Percentiles rank a stretch among this genome's conserved stretches.
Evolutionary conservation across 116 monocot species (phyloP).

Genomic region (Papilionanthe hybrid): DNA sequence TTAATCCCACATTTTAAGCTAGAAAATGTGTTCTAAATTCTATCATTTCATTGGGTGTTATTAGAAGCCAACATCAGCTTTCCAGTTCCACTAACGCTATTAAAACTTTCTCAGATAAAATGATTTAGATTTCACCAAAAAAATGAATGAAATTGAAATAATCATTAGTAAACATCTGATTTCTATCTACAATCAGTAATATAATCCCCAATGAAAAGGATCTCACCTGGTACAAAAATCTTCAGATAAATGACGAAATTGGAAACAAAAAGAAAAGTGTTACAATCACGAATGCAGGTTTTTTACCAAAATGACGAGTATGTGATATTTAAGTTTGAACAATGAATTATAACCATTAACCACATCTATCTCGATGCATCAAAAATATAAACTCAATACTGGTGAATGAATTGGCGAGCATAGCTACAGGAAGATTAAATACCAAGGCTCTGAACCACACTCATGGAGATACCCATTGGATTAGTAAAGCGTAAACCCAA

Average conservation of each 20-base stretch:
- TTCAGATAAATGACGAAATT: not conserved
- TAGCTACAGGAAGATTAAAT: not conserved
- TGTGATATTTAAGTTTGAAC: not conserved
- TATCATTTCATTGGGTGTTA: too few species aligned
- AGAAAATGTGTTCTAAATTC: too few species aligned
- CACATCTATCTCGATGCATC: not conserved
- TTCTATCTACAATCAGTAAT: too few species aligned
- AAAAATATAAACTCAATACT: not conserved
- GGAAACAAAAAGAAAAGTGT: not conserved
- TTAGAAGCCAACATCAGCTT: too few species aligned
- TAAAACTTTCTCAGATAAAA: too few species aligned
- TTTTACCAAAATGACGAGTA: not conserved
- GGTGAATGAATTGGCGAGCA: too few species aligned
- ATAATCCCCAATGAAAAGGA: not conserved
- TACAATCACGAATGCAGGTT: not conserved
- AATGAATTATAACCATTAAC: not conserved
- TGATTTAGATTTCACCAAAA: too few species aligned
- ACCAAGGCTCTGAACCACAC: slow-evolving; percentile 18
- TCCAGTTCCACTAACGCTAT: too few species aligned
- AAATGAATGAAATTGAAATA: too few species aligned
- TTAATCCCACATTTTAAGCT: too few species aligned
- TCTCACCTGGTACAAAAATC: not conserved
- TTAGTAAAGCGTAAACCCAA: not conserved
- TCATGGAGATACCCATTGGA: slow-evolving; percentile 12
- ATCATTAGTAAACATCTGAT: too few species aligned